Evolutionary conservation across 768 basidiomycete genomes (phyloP).

Genomic region (Hemileccinum rubropunctum): DNA sequence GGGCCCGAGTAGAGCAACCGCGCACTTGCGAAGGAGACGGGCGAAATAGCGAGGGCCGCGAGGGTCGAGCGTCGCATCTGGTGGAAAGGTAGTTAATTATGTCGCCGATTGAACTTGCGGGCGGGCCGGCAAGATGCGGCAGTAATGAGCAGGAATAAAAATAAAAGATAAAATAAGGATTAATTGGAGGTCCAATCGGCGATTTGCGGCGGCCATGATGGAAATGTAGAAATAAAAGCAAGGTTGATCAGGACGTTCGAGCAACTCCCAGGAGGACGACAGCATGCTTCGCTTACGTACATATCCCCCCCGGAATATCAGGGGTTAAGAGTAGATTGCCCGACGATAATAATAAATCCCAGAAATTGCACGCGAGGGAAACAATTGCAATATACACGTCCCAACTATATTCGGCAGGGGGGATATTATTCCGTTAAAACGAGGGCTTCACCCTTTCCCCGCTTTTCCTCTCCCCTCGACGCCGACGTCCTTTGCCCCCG

Average conservation of each 20-base stretch:
- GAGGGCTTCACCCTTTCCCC: constrained; percentile 63
- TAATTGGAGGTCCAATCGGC: constrained; percentile 31
- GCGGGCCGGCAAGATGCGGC: constrained; percentile 13
- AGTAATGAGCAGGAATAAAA: no score
- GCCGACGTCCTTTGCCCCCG: constrained; percentile 27
- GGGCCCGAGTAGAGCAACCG: constrained; percentile 66
- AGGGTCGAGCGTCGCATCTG: constrained; percentile 18
- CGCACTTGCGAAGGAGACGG: constrained; percentile 18
- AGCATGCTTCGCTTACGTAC: constrained; percentile 59
- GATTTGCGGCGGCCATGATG: constrained; percentile 15
- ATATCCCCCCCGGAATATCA: constrained; percentile 53
- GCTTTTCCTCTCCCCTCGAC: constrained; percentile 50
- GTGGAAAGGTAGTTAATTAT: constrained; percentile 25
- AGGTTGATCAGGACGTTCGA: constrained; percentile 9
- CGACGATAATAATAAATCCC: constrained; percentile 57
- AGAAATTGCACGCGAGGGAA: constrained; percentile 63
- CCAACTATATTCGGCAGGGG: constrained; percentile 68
- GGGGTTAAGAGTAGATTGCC: constrained; percentile 54
- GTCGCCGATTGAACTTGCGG: constrained; percentile 32
- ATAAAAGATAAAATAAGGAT: background rate
- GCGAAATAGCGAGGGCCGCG: constrained; percentile 17
- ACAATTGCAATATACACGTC: constrained; percentile 59
- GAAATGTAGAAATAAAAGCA: no score
- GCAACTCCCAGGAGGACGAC: constrained; percentile 20
- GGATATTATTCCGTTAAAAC: constrained; percentile 74